Evolutionary conservation across 106 monocot species (phyloP).

Genomic region (Allium sativum): DNA sequence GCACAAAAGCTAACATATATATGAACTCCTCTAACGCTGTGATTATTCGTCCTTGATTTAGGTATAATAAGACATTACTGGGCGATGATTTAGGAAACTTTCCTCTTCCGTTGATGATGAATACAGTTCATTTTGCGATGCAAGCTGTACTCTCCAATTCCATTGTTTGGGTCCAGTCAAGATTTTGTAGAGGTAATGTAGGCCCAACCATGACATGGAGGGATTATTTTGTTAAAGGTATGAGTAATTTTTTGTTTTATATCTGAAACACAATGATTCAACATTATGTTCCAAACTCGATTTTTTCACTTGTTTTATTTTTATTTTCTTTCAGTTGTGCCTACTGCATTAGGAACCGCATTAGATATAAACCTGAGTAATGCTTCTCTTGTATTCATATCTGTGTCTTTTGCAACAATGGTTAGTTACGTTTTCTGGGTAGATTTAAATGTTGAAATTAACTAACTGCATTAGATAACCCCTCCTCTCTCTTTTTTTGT

Average conservation of each 20-base stretch:
- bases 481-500: constrained; percentile 14
- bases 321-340: constrained; percentile 54
- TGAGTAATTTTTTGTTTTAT: background rate
- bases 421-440: constrained; percentile 27
- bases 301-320: too few relatives aligned
- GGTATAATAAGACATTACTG: constrained; percentile 90
- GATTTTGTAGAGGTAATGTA: background rate
- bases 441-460: background rate
- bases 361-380: constrained; percentile 94
- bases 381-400: constrained; percentile 85
- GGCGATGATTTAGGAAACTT: constrained; percentile 74
- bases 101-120: constrained; percentile 93
- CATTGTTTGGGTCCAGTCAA: constrained; percentile 35
- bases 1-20: too few relatives aligned
- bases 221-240: constrained; percentile 88
- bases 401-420: constrained; percentile 97
- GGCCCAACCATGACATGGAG: constrained; percentile 51
- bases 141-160: constrained; percentile 71
- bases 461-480: background rate
- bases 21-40: too few relatives aligned
- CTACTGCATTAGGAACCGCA: constrained; percentile 72
- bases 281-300: too few relatives aligned
- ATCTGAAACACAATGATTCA: too few relatives aligned
- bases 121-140: constrained; percentile 77
- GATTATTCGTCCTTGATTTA: background rate